These are phyloP conservation scores for Colletotrichum neosansevieriae DNA, from an alignment of 2,329 filamentous ascomycete genomes.

Conservation along the genomic window DNA sequence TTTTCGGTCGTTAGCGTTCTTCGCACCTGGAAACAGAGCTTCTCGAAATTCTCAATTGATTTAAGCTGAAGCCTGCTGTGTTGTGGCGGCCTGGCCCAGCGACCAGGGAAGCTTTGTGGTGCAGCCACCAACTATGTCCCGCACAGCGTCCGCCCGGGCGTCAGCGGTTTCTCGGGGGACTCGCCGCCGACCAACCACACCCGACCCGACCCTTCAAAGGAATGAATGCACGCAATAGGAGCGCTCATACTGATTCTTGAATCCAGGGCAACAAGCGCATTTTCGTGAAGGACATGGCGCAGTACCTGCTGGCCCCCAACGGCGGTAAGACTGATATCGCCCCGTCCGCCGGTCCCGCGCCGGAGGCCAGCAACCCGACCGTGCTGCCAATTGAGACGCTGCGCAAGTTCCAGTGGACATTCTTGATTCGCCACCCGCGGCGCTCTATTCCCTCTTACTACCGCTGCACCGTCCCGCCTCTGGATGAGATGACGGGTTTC, in stretches of 20 bases:
- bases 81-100: neutral
- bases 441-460: slow-evolving; percentile 93
- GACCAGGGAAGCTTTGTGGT: slow-evolving; percentile 19
- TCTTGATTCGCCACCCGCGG: slow-evolving; percentile 96
- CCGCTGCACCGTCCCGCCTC: slow-evolving; percentile 91
- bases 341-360: slow-evolving; percentile 78
- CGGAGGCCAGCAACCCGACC: slow-evolving; percentile 83
- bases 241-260: neutral
- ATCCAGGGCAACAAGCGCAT: slow-evolving; percentile 81
- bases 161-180: neutral
- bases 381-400: slow-evolving; percentile 82
- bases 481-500: slow-evolving; percentile 86
- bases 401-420: slow-evolving; percentile 90
- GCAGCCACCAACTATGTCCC: slow-evolving; percentile 19
- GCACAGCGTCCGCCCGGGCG: neutral
- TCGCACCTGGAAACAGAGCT: slow-evolving; percentile 30
- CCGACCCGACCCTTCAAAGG: neutral
- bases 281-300: slow-evolving; percentile 98
- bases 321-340: slow-evolving; percentile 77
- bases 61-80: slow-evolving; percentile 26
- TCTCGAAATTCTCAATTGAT: slow-evolving; percentile 39
- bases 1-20: slow-evolving; percentile 18
- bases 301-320: slow-evolving; percentile 87
- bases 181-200: slow-evolving; percentile 1
- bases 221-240: neutral